These are phyloP conservation scores for Wickerhamomyces queroliae DNA, from an alignment of 805 yeast genomes.

Conservation along the genomic window DNA sequence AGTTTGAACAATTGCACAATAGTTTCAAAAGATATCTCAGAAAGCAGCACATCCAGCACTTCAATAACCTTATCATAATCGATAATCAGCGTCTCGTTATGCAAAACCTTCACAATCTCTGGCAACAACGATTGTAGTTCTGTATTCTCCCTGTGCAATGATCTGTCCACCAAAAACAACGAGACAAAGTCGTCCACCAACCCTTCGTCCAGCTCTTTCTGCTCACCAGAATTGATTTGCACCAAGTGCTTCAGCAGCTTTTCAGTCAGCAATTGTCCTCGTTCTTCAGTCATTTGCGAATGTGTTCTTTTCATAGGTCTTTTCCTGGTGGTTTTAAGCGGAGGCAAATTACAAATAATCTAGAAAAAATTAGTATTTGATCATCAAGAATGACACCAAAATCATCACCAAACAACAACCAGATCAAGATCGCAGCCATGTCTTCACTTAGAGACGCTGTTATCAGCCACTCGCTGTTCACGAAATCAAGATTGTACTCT, in stretches of 20 bases:
- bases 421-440: not conserved
- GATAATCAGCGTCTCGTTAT: slow-evolving; percentile 5
- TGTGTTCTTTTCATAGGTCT: not conserved
- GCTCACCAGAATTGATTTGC: not conserved
- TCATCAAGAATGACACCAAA: not conserved
- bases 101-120: slow-evolving; percentile 1
- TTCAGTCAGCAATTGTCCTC: not conserved
- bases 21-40: slow-evolving; percentile 13
- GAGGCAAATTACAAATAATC: too few relatives aligned
- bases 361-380: too few relatives aligned
- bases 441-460: slow-evolving; percentile 14
- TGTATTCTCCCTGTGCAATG: slow-evolving; percentile 2
- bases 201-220: not conserved
- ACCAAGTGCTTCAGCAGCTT: slow-evolving; percentile 3
- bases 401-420: not conserved
- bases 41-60: slow-evolving; percentile 10
- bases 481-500: slow-evolving; percentile 31
- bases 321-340: not conserved
- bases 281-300: not conserved
- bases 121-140: slow-evolving; percentile 4
- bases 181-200: slow-evolving; percentile 1
- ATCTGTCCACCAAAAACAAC: slow-evolving; percentile 6
- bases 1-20: slow-evolving; percentile 10
- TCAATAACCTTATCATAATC: slow-evolving; percentile 11
- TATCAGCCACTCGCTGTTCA: slow-evolving; percentile 17